A percentile compares a stretch with the other conserved stretches of the same genome.
phyloP scores from a whole-genome alignment of 495 filamentous ascomycete genomes.

The Ramalina peruviana region DNA sequence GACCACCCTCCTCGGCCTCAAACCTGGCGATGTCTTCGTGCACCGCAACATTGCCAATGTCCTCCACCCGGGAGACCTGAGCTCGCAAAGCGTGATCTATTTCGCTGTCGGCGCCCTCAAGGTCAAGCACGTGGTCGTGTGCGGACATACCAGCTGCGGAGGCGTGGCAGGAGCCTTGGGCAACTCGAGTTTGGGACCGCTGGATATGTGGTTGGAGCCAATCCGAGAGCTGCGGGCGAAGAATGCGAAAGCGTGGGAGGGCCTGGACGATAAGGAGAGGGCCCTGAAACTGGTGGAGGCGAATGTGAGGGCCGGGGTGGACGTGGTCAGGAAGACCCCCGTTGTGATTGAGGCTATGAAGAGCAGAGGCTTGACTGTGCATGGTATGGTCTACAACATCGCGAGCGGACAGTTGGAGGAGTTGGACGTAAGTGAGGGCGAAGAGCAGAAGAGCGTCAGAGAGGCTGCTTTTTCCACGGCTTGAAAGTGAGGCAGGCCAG shows the following conservation, averaged over 20 bases:
- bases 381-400: conserved; percentile 59
- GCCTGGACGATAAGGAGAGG: conserved; percentile 34
- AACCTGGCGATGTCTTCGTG: conserved; percentile 82
- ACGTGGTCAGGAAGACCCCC: conserved; percentile 38
- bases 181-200: conserved; percentile 54
- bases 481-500: not conserved
- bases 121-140: conserved; percentile 73
- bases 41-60: conserved; percentile 95
- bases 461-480: conserved; percentile 22
- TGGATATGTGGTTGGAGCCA: conserved; percentile 67
- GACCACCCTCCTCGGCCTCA: conserved; percentile 64
- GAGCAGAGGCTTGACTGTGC: conserved; percentile 57
- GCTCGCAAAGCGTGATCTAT: conserved; percentile 63
- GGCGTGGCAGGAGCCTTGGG: conserved; percentile 57
- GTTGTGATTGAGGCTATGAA: conserved; percentile 43
- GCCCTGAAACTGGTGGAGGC: conserved; percentile 47
- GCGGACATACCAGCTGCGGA: conserved; percentile 72
- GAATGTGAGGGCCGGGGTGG: conserved; percentile 54
- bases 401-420: conserved; percentile 44
- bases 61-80: conserved; percentile 63
- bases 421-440: conserved; percentile 30
- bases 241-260: conserved; percentile 23
- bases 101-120: conserved; percentile 63
- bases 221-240: conserved; percentile 42
- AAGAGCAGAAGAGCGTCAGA: conserved; percentile 27